A percentile compares a stretch with the other conserved stretches of the same genome.
phyloP scores from a whole-genome alignment of 805 yeast species.

The Saccharomyces kudriavzevii region DNA sequence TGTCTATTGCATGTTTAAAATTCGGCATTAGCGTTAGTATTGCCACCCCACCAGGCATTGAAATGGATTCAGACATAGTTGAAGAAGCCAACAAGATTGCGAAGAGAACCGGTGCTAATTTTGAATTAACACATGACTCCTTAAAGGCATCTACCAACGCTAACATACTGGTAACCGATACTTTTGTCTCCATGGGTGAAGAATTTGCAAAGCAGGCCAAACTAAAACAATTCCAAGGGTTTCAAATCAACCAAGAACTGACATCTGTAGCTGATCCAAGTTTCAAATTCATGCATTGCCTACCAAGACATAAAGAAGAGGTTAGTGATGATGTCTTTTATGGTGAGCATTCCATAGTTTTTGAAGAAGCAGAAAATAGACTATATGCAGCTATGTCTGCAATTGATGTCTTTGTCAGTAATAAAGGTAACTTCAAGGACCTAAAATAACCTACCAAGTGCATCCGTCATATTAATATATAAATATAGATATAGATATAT shows the following conservation, averaged over 20 bases:
- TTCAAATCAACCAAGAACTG: conserved; percentile 69
- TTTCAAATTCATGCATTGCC: conserved; percentile 95
- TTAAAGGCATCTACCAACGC: conserved; percentile 64
- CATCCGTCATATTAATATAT: background rate
- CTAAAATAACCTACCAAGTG: conserved; percentile 3
- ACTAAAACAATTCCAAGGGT: conserved; percentile 74
- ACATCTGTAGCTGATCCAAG: conserved; percentile 51
- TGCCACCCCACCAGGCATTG: conserved; percentile 74
- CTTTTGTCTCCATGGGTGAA: conserved; percentile 98
- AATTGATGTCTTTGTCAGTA: conserved; percentile 79
- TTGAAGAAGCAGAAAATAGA: conserved; percentile 94
- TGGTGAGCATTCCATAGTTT: conserved; percentile 73
- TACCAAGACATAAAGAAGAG: conserved; percentile 93
- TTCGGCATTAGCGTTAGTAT: conserved; percentile 74
- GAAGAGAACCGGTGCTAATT: conserved; percentile 39
- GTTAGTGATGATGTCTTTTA: conserved; percentile 91
- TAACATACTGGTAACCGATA: conserved; percentile 84
- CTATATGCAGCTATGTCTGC: conserved; percentile 94
- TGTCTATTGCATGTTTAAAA: conserved; percentile 79
- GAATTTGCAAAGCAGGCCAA: conserved; percentile 69
- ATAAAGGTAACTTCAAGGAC: conserved; percentile 54
- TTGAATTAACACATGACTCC: conserved; percentile 66
- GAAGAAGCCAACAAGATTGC: conserved; percentile 48
- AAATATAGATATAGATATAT: background rate
- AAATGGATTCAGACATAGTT: conserved; percentile 49